These are phyloP conservation scores for Coemansia erecta DNA, from an alignment of 192 early-diverging fungal species.

Conservation along the genomic window DNA sequence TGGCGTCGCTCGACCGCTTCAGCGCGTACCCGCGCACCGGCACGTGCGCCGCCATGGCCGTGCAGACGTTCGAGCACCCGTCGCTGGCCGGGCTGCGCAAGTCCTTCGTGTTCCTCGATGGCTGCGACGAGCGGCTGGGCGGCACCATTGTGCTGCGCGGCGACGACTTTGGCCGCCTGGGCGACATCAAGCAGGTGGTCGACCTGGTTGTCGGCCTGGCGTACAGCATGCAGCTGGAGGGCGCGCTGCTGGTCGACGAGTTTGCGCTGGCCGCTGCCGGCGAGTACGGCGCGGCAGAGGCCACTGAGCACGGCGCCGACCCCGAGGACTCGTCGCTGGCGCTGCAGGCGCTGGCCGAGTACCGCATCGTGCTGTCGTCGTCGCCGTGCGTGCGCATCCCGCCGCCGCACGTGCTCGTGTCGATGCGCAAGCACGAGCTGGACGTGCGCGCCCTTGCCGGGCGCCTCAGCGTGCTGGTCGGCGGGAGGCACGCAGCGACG, in stretches of 20 bases:
- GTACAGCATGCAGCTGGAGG: constrained; percentile 87
- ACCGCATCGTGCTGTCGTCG: constrained; percentile 75
- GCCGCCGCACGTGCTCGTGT: constrained; percentile 75
- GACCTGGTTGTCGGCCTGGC: constrained; percentile 82
- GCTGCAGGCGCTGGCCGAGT: constrained; percentile 60
- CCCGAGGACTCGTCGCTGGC: constrained; percentile 23
- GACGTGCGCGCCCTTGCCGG: constrained; percentile 30
- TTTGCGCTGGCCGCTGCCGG: constrained; percentile 61
- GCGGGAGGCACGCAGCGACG: constrained; percentile 7
- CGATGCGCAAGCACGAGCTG: constrained; percentile 62
- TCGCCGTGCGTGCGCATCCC: constrained; percentile 86
- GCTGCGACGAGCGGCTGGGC: constrained; percentile 73
- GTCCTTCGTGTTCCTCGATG: constrained; percentile 86
- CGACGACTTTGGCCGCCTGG: constrained; percentile 62
- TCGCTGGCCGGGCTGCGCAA: constrained; percentile 79
- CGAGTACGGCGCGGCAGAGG: constrained; percentile 13
- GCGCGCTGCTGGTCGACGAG: constrained; percentile 73
- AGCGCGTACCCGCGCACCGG: constrained; percentile 70
- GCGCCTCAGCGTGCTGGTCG: constrained; percentile 31
- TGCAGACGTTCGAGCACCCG: constrained; percentile 79
- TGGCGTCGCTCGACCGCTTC: constrained; percentile 81
- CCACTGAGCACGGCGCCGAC: neutral
- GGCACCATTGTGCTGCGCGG: constrained; percentile 91
- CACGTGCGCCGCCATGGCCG: constrained; percentile 70
- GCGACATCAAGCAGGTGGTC: constrained; percentile 77